phyloP scores from a whole-genome alignment of 805 yeast genomes.

The Kodamaea neixiangensis region DNA sequence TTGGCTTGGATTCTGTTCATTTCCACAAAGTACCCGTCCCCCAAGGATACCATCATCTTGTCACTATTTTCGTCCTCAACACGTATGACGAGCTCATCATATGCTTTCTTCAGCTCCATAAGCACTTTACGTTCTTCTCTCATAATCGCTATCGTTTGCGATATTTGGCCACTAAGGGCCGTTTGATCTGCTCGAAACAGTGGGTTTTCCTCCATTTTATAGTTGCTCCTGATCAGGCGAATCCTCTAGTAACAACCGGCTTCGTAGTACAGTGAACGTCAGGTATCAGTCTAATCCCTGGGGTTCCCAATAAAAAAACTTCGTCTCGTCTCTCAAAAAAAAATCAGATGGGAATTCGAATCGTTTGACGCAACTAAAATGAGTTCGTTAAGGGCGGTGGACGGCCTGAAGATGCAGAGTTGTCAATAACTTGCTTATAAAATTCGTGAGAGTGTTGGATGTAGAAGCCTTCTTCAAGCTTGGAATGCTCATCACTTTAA shows the following conservation, averaged over 20 bases:
- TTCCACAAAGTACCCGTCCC: conserved; percentile 44
- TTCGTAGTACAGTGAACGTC: not conserved
- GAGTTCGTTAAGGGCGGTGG: not conserved
- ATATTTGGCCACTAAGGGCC: not conserved
- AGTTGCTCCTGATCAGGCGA: not conserved
- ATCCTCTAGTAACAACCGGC: not conserved
- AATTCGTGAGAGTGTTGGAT: no score
- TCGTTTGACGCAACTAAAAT: not conserved
- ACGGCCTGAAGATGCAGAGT: not conserved
- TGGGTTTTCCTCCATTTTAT: not conserved
- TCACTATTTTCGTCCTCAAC: not conserved
- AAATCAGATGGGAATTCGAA: not conserved
- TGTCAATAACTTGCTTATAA: no score
- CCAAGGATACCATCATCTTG: conserved; percentile 32
- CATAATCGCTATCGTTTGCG: not conserved
- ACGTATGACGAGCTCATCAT: not conserved
- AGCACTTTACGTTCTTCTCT: not conserved
- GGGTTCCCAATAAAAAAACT: not conserved
- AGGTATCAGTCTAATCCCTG: not conserved
- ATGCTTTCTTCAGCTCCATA: not conserved
- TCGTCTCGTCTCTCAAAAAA: not conserved
- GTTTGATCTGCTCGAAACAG: not conserved
- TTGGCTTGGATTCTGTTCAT: conserved; percentile 30
- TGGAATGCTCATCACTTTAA: no score
- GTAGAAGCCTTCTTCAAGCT: no score